Evolutionary conservation across 2,329 filamentous ascomycete species (phyloP).

Genomic region (Madurella mycetomatis): DNA sequence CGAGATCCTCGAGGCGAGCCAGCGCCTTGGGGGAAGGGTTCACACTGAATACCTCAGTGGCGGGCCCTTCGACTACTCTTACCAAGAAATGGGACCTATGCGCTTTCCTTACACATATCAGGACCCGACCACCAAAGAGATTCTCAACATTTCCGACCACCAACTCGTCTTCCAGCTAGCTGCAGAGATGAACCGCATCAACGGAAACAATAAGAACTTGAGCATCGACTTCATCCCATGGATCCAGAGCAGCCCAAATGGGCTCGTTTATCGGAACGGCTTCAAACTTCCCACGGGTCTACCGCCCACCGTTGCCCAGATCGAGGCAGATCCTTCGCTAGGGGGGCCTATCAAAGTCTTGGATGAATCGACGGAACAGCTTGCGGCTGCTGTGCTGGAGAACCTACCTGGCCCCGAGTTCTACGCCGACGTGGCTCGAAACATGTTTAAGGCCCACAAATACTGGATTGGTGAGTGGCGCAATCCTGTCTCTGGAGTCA

Average conservation of each 20-base stretch:
- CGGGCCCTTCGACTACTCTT: slow-evolving; percentile 58
- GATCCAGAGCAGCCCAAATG: slow-evolving; percentile 54
- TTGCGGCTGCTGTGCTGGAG: slow-evolving; percentile 36
- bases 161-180: slow-evolving; percentile 62
- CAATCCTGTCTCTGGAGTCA: neutral
- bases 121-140: slow-evolving; percentile 48
- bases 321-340: slow-evolving; percentile 42
- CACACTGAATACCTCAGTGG: slow-evolving; percentile 59
- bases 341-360: slow-evolving; percentile 29
- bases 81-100: slow-evolving; percentile 64
- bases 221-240: slow-evolving; percentile 59
- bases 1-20: slow-evolving; percentile 57
- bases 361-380: slow-evolving; percentile 30
- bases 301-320: slow-evolving; percentile 48
- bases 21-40: slow-evolving; percentile 59
- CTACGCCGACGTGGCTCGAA: slow-evolving; percentile 35
- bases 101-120: slow-evolving; percentile 52
- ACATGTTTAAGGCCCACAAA: slow-evolving; percentile 43
- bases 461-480: slow-evolving; percentile 31
- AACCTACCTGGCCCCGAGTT: slow-evolving; percentile 35
- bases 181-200: slow-evolving; percentile 55
- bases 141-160: slow-evolving; percentile 57
- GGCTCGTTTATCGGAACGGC: slow-evolving; percentile 33
- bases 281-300: slow-evolving; percentile 38
- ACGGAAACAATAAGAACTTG: slow-evolving; percentile 44